Evolutionary conservation across 371 early-diverging fungal species (phyloP).

Genomic region (Rhizopus arrhizus): DNA sequence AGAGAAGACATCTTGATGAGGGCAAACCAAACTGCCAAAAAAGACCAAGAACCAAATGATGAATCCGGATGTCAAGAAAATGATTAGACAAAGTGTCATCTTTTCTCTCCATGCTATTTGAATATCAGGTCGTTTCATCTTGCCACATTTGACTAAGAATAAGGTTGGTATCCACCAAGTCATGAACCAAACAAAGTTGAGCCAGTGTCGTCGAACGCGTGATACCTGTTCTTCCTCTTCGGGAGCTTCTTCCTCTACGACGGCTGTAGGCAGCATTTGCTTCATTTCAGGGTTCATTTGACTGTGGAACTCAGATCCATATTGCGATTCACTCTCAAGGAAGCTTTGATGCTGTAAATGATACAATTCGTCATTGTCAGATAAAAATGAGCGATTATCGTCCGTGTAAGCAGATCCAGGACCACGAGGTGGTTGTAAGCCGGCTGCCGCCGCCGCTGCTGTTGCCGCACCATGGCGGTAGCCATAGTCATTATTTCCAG

Average conservation of each 20-base stretch:
- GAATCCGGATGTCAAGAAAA: conserved; percentile 61
- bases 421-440: conserved; percentile 26
- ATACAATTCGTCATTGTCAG: conserved; percentile 50
- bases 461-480: conserved; percentile 9
- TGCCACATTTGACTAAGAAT: conserved; percentile 64
- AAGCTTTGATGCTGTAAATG: conserved; percentile 12
- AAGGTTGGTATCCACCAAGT: conserved; percentile 91
- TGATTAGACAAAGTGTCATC: conserved; percentile 74
- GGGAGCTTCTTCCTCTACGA: conserved; percentile 22
- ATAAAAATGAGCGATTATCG: conserved; percentile 66
- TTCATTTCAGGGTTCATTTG: conserved; percentile 18
- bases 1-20: conserved; percentile 72
- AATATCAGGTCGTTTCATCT: conserved; percentile 80
- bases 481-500: conserved; percentile 17
- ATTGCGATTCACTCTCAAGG: conserved; percentile 31
- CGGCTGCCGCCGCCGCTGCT: conserved; percentile 21
- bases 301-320: conserved; percentile 15
- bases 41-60: conserved; percentile 70
- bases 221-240: conserved; percentile 28
- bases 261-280: conserved; percentile 32
- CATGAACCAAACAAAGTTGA: conserved; percentile 76
- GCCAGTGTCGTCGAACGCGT: conserved; percentile 72
- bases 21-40: conserved; percentile 85
- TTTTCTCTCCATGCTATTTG: conserved; percentile 89
- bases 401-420: conserved; percentile 47